Evolutionary conservation across 129 eudicot species (phyloP), one percentile per base, ranked within the genome.

Genomic region (Apium graveolens): DNA sequence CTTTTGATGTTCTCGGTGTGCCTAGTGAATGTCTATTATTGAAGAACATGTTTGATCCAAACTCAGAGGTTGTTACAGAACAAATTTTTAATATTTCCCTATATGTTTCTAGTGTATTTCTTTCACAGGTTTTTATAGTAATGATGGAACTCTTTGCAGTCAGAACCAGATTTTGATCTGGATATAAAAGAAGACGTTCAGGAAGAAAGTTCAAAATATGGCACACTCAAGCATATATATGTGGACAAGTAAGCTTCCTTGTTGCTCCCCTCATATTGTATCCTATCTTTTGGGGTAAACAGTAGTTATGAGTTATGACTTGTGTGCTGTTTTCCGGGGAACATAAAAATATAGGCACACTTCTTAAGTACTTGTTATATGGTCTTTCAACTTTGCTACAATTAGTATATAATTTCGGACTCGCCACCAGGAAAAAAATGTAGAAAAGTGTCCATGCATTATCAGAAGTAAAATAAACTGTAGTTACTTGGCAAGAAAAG

Each of bases 1-100:
- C 91, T 39, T 53, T 85, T 41, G 93, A 92, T 83, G 80, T 84
- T 21, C 35, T 92, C 76, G 97, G 96, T 73, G 84, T 81, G 70
- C 93, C 96, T 29, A 90, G 90, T 81, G 97, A 92, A 81, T 92
- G 96, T 80, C 78, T 92, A 13, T 76, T 92, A 85, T 57, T 92
- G 88, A 92, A 88, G 82, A 92, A 92, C 86, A 92, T 92, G 97
- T 92, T 92, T 84, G 97, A 92, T 90, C 96, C 89, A 16, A 85
- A 74, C 24, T 42, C 86, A 77, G 96, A 92, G 96, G 97, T 92
- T 45, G 41, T 87, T 65, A 3, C 11, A 27, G 45, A 49, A 80
- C 45, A 81, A 48, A 21, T 21, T n/a, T 18, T 48, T 44, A 38
- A 65, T 70, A 27, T 78, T 2, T 34, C 39, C 32, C 41, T 32